These are phyloP conservation scores for Candida quercuum DNA, from an alignment of 805 yeast species.

Conservation along the genomic window DNA sequence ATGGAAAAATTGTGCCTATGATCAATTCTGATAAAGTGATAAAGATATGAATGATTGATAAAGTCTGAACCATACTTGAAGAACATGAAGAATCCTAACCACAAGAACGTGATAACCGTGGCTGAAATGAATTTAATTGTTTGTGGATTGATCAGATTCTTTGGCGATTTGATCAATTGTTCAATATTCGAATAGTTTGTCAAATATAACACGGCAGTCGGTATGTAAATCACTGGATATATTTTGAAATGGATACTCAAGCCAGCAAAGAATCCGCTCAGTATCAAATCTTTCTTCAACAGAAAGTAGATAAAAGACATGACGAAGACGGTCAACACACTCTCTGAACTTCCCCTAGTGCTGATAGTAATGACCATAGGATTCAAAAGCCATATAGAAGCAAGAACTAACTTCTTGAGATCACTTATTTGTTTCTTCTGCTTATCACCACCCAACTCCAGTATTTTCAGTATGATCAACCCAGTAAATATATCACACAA, in stretches of 20 bases:
- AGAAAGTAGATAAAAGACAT: slow-evolving; percentile 50
- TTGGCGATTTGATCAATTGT: slow-evolving; percentile 22
- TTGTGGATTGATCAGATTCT: slow-evolving; percentile 30
- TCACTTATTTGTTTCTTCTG: slow-evolving; percentile 22
- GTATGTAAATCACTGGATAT: slow-evolving; percentile 85
- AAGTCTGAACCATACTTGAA: slow-evolving; percentile 67
- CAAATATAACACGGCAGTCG: slow-evolving; percentile 54
- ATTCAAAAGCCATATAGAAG: slow-evolving; percentile 79
- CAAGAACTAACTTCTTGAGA: slow-evolving; percentile 34
- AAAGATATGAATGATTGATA: slow-evolving; percentile 70
- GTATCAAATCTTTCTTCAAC: slow-evolving; percentile 27
- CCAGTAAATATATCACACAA: slow-evolving; percentile 82
- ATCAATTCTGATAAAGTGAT: slow-evolving; percentile 79
- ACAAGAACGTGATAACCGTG: slow-evolving; percentile 37
- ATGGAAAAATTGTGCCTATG: slow-evolving; percentile 94
- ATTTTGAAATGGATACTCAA: slow-evolving; percentile 81
- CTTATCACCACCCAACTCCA: slow-evolving; percentile 27
- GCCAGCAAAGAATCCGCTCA: slow-evolving; percentile 32
- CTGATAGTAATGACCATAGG: slow-evolving; percentile 94
- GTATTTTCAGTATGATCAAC: slow-evolving; percentile 40
- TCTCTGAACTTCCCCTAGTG: slow-evolving; percentile 91
- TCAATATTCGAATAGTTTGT: slow-evolving; percentile 12
- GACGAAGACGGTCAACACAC: slow-evolving; percentile 74
- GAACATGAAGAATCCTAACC: slow-evolving; percentile 58
- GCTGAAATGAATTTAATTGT: slow-evolving; percentile 38